Base-by-base conservation (phyloP, 1,139 yeast species). In the Hyphopichia buzzinii region DNA sequence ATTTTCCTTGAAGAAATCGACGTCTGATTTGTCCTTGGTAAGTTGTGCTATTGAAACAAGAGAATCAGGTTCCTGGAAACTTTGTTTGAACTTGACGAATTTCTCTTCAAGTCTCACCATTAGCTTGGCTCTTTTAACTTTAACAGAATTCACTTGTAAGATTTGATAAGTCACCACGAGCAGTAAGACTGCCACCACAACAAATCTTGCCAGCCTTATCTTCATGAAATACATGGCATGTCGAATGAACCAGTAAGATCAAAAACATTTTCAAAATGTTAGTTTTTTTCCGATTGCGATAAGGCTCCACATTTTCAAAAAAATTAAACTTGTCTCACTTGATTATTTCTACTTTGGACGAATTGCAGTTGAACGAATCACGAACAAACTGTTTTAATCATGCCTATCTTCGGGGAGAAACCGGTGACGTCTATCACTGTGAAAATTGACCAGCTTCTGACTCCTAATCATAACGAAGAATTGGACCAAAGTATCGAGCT, bases 321-420 rank as follows among this genome's bases (percentile, higher is more conserved):
- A n/a, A n/a, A n/a, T n/a, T n/a, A n/a, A n/a, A n/a, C n/a, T n/a
- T n/a, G n/a, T n/a, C n/a, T n/a, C n/a, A n/a, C n/a, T n/a, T n/a
- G n/a, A n/a, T n/a, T n/a, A n/a, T n/a, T n/a, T n/a, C n/a, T n/a
- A n/a, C n/a, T n/a, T n/a, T n/a, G n/a, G n/a, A n/a, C n/a, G n/a
- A n/a, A n/a, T n/a, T n/a, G n/a, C n/a, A n/a, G n/a, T n/a, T n/a
- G n/a, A n/a, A n/a, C n/a, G n/a, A n/a, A n/a, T n/a, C n/a, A n/a
- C 24, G 11, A 21, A 8, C 8, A 21, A 21, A 8, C 24, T 11
- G 11, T 21, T 21, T 13, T 13, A 25, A 33, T 16, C 6, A 71
- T 71, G 77, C 71, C 75, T 13, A 57, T 71, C 31, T 71, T 71
- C 43, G 62, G 67, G 31, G 74, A 67, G 31, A 64, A 58, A 33